Conservation (phyloP, 1,284 basidiomycete species). For the Microbotryum intermedium region DNA sequence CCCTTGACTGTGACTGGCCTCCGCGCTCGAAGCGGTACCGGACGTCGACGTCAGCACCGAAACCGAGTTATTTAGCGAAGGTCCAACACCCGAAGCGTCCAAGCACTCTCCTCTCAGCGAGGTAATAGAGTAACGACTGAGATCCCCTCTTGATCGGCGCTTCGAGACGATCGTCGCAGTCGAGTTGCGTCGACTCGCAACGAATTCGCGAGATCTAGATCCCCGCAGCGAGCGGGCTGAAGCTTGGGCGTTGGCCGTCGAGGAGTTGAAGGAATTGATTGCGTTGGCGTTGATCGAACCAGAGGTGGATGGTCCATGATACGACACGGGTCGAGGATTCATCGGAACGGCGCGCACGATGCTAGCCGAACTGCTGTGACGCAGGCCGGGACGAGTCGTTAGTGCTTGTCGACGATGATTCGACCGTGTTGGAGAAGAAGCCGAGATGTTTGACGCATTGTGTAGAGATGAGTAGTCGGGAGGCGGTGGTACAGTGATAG, state of each 20-base stretch:
- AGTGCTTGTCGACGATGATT: background rate
- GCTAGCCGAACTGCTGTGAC: background rate
- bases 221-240: background rate
- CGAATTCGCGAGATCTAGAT: constrained; percentile 12
- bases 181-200: background rate
- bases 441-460: background rate
- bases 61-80: too few relatives aligned
- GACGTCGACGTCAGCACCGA: too few relatives aligned
- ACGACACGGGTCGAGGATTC: constrained; percentile 12
- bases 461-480: background rate
- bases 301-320: background rate
- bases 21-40: too few relatives aligned
- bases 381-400: background rate
- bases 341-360: constrained; percentile 13
- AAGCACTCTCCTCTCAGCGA: too few relatives aligned
- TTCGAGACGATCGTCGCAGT: constrained; percentile 1
- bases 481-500: constrained; percentile 3
- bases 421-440: background rate
- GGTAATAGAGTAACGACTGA: background rate
- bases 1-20: too few relatives aligned
- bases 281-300: too few relatives aligned
- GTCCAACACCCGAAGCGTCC: too few relatives aligned
- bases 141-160: constrained; percentile 2
- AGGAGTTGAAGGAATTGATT: too few relatives aligned
- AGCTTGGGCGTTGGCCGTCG: too few relatives aligned